A percentile compares a stretch with the other conserved stretches of the same genome.
Conservation (phyloP, 2,329 filamentous ascomycete genomes). For the Coniella lustricola region DNA sequence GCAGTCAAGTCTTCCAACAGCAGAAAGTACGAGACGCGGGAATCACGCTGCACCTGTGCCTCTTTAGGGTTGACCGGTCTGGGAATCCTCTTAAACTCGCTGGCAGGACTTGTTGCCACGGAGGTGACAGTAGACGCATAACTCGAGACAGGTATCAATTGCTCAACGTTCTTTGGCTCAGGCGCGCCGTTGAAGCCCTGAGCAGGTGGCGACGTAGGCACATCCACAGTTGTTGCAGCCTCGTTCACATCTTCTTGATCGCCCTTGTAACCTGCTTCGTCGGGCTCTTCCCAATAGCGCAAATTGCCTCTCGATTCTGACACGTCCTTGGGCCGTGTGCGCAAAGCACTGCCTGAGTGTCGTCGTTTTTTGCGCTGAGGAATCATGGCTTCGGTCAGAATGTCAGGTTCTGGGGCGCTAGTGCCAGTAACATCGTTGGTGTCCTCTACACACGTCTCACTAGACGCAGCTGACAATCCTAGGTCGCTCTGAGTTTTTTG, state of each 20-base stretch:
- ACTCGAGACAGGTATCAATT: slow-evolving; percentile 25
- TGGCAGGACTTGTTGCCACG: slow-evolving; percentile 30
- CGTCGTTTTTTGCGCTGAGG: slow-evolving; percentile 55
- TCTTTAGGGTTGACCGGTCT: slow-evolving; percentile 71
- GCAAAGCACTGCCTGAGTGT: slow-evolving; percentile 80
- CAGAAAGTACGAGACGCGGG: slow-evolving; percentile 83
- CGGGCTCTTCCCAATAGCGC: slow-evolving; percentile 87
- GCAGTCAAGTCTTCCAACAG: slow-evolving; percentile 91
- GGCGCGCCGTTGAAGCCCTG: slow-evolving; percentile 8
- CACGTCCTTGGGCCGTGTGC: slow-evolving; percentile 66
- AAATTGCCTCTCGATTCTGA: slow-evolving; percentile 63
- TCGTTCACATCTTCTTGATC: slow-evolving; percentile 44
- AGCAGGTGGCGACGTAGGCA: slow-evolving; percentile 6
- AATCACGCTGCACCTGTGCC: slow-evolving; percentile 55
- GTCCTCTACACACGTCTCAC: slow-evolving; percentile 30
- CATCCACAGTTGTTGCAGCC: slow-evolving; percentile 11
- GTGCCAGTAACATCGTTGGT: slow-evolving; percentile 54
- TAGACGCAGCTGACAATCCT: slow-evolving; percentile 19
- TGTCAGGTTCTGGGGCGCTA: slow-evolving; percentile 58
- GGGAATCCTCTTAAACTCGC: slow-evolving; percentile 38
- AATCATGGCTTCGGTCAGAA: slow-evolving; percentile 34
- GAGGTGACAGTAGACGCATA: slow-evolving; percentile 27
- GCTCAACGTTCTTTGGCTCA: slow-evolving; percentile 12
- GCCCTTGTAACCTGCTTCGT: slow-evolving; percentile 72
- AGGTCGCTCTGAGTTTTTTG: slow-evolving; percentile 22